Percentiles rank a stretch among this genome's conserved stretches.
Evolutionary conservation across 257 asterid genomes (phyloP).

Genomic region (Solanum paucissectum): DNA sequence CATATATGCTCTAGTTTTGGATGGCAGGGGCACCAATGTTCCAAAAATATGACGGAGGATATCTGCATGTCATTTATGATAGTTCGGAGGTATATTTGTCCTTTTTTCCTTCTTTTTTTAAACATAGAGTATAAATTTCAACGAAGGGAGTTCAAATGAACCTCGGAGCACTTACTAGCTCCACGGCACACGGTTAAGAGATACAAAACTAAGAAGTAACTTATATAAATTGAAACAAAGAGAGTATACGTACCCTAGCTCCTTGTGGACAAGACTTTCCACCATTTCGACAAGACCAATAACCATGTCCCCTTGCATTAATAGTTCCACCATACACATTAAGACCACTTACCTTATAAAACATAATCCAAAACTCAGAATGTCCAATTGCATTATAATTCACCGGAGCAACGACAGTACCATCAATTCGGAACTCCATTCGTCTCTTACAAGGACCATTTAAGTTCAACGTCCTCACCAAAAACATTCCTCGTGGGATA

Average conservation of each 20-base stretch:
- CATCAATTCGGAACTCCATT: slow-evolving; percentile 36
- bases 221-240: background rate
- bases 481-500: slow-evolving; percentile 45
- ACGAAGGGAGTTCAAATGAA: fast-evolving
- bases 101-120: too few relatives aligned
- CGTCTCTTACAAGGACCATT: slow-evolving; percentile 56
- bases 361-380: slow-evolving; percentile 53
- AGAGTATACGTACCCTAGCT: slow-evolving; percentile 36
- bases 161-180: background rate
- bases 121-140: background rate
- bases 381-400: slow-evolving; percentile 32
- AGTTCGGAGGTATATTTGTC: too few relatives aligned
- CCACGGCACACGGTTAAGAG: fast-evolving
- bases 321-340: slow-evolving; percentile 48
- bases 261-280: slow-evolving; percentile 43
- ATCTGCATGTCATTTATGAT: too few relatives aligned
- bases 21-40: too few relatives aligned
- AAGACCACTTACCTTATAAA: slow-evolving; percentile 45
- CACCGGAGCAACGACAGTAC: slow-evolving; percentile 58
- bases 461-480: slow-evolving; percentile 31
- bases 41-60: too few relatives aligned
- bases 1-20: too few relatives aligned
- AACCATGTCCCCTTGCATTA: slow-evolving; percentile 49
- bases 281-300: slow-evolving; percentile 44
- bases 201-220: background rate